Evolutionary conservation across 148 eudicot genomes (phyloP), one percentile per base, ranked within the genome.

Genomic region (Rhododendron mucronatum): DNA sequence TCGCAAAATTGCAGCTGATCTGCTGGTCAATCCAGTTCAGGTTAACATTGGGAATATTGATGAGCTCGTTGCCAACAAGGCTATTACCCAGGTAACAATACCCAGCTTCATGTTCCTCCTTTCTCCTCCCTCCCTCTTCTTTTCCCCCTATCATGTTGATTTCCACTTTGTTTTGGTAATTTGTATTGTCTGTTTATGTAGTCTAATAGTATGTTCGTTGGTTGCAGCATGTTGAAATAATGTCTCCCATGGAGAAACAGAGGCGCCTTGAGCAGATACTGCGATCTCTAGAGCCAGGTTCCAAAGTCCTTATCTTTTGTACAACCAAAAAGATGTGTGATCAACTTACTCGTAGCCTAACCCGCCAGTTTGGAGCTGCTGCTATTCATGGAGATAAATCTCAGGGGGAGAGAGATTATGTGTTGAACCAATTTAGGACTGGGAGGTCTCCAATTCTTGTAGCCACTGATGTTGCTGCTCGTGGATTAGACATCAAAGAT

Each of bases 241-340:
- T 96, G 69, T 23, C 96, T 45, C 85, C 91, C 37, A 89, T 92
- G 94, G 98, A 96, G 81, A 96, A 96, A 85, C 96, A 92, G 35
- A 89, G 95, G 67, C 91, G 98, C 37, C 87, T 96, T 76, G 96
- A 95, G 91, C 94, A 96, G 90, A 94, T 96, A 88, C 59, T 96
- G 84, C 91, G 95, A 87, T 95, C 98, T 84, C 96, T 93, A 90
- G 95, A 94, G 84, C 98, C 94, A 28, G 99, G 99, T 76, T 94
- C 99, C 28, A 96, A 91, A 89, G 89, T 95, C 81, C 92, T 96
- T 23, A 92, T 96, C 61, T 96, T 96, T 85, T 96, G 99, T 91
- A 93, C 99, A 78, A 96, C 99, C n/a, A 96, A 96, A 88, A 96
- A 90, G 88, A 96, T 96, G 99, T 96, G 99, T 87, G 99, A 96